phyloP scores from a whole-genome alignment of 73 alveolate species.

The Tetrahymena malaccensis region DNA sequence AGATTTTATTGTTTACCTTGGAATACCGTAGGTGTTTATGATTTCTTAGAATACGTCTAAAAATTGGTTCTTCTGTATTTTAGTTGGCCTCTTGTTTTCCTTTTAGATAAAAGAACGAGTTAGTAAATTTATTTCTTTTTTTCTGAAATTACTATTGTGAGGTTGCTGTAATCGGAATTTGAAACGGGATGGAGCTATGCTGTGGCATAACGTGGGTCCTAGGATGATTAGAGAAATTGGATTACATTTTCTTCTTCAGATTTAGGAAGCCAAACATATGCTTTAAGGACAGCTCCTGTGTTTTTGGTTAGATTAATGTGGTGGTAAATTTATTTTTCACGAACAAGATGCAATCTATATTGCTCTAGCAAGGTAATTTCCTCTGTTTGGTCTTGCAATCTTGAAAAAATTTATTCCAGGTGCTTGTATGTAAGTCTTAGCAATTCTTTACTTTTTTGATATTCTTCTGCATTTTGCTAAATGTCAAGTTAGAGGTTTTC shows the following conservation, averaged over 20 bases:
- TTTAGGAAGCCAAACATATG: conserved; percentile 33
- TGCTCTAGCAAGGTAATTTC: conserved; percentile 61
- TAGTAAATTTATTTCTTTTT: conserved; percentile 50
- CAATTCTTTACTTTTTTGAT: neutral
- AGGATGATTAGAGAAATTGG: conserved; percentile 36
- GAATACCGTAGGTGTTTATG: conserved; percentile 94
- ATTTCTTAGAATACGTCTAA: conserved; percentile 85
- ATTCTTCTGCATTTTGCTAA: neutral
- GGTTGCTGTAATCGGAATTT: conserved; percentile 40
- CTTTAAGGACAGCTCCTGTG: conserved; percentile 73
- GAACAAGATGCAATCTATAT: conserved; percentile 30
- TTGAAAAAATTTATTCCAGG: conserved; percentile 77
- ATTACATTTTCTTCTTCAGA: conserved; percentile 40
- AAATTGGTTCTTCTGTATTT: conserved; percentile 82
- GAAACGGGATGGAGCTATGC: conserved; percentile 20
- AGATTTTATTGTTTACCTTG: conserved; percentile 20
- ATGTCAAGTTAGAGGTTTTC: neutral
- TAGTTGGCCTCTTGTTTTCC: conserved; percentile 69
- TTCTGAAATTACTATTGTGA: conserved; percentile 30
- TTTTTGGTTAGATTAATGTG: conserved; percentile 67
- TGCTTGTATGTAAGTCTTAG: conserved; percentile 20
- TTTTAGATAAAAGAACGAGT: conserved; percentile 25
- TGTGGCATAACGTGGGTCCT: conserved; percentile 10
- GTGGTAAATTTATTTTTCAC: conserved; percentile 46
- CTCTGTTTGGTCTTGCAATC: conserved; percentile 83